Percentiles rank a stretch among this genome's conserved stretches.
Conservation (phyloP, 805 yeast species). For the Kodamaea laetipori region DNA sequence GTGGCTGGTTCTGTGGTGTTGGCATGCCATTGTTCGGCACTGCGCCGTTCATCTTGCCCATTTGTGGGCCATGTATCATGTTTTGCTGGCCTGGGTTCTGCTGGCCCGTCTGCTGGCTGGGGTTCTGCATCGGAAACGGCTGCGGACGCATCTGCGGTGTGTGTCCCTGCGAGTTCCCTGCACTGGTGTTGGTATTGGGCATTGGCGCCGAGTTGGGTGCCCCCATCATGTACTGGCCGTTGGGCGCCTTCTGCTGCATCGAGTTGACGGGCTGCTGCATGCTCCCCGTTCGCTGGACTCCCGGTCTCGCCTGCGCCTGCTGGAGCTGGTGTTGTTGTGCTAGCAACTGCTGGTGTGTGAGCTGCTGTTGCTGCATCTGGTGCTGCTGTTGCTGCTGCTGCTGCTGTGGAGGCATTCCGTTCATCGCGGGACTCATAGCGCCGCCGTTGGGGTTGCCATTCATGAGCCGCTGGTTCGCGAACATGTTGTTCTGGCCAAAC, state of each 20-base stretch:
- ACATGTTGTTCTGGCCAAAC: slow-evolving; percentile 13
- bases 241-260: slow-evolving; percentile 14
- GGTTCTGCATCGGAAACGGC: slow-evolving; percentile 15
- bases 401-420: slow-evolving; percentile 7
- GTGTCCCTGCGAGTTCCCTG: slow-evolving; percentile 28
- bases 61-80: slow-evolving; percentile 8
- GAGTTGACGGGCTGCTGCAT: too few relatives aligned
- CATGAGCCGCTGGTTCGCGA: slow-evolving; percentile 11
- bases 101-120: slow-evolving; percentile 6
- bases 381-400: slow-evolving; percentile 4
- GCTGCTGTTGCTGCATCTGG: slow-evolving; percentile 11
- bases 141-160: slow-evolving; percentile 35
- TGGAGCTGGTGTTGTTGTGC: slow-evolving; percentile 12
- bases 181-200: slow-evolving; percentile 17
- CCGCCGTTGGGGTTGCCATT: slow-evolving; percentile 9
- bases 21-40: slow-evolving; percentile 22
- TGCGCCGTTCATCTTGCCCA: slow-evolving; percentile 17
- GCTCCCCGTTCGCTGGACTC: slow-evolving; percentile 24
- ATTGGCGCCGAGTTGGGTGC: slow-evolving; percentile 29
- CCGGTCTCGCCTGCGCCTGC: slow-evolving; percentile 16
- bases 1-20: slow-evolving; percentile 4
- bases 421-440: slow-evolving; percentile 10
- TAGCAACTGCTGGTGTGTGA: slow-evolving; percentile 8
- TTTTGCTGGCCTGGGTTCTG: slow-evolving; percentile 4
- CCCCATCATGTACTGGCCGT: slow-evolving; percentile 16